These are phyloP conservation scores for Termitomyces sp. DNA, from an alignment of 768 basidiomycete species.

Conservation along the genomic window DNA sequence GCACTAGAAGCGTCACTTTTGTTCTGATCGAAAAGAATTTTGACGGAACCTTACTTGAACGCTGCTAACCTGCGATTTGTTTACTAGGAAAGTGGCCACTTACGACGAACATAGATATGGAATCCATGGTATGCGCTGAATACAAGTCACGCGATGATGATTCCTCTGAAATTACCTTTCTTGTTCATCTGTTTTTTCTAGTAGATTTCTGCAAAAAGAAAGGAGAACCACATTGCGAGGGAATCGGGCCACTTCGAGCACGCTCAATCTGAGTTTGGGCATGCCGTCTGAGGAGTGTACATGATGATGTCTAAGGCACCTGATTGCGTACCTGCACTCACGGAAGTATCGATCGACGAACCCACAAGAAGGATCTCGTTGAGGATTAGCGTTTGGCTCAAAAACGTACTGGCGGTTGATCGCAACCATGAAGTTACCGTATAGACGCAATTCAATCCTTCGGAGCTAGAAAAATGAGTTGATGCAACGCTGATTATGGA, in stretches of 20 bases:
- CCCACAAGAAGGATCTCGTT: background rate
- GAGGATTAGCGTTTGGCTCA: background rate
- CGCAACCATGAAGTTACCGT: background rate
- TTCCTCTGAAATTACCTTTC: background rate
- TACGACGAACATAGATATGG: background rate
- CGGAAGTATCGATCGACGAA: background rate
- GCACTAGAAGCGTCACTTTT: background rate
- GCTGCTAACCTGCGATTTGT: background rate
- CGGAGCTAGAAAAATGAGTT: background rate
- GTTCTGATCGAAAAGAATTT: background rate
- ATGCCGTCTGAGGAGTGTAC: background rate
- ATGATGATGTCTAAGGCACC: background rate
- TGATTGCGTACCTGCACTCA: background rate
- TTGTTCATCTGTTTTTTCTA: background rate
- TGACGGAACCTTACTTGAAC: background rate
- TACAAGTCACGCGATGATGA: background rate
- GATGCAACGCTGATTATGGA: too few relatives aligned
- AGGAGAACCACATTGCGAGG: constrained; percentile 1
- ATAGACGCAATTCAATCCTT: background rate
- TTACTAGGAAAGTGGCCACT: background rate
- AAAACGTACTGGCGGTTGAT: background rate
- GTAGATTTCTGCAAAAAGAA: background rate
- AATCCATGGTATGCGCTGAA: background rate
- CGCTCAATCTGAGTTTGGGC: constrained; percentile 6
- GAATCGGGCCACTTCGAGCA: constrained; percentile 4